Evolutionary conservation across 2,329 filamentous ascomycete species (phyloP), one percentile per base, ranked within the genome.

Genomic region (Escovopsis weberi): DNA sequence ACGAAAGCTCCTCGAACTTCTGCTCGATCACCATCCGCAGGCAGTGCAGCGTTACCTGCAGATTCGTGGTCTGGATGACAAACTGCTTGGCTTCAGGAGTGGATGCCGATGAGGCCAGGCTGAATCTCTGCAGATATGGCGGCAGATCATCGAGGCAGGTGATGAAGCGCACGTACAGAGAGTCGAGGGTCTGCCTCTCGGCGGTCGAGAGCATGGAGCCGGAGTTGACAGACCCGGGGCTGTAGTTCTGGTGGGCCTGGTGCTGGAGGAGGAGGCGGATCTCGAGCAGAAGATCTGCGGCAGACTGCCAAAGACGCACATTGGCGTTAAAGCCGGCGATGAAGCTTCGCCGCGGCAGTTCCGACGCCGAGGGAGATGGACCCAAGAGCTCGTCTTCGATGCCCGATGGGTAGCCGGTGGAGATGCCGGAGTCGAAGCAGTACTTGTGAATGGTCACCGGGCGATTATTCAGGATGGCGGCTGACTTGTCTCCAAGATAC

Each of bases 361-460:
- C 52, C 2, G 51, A 45, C 0, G 49, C 43, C 3, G 47, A 35
- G 6, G 48, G 45, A 1, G 48, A 55, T 3, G 46, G 46, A 11
- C 37, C 44, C 23, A 45, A 45, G 0, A 47, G 48, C n/a, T 53
- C 50, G 4, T 55, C 51, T 7, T 59, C 54, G 8, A 59, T 54
- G 4, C 57, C 59, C 2, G 53, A 53, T 1, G 59, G 59, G 37
- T 59, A 61, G 1, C 51, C 47, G 0, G 59, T 61, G 0, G 62
- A 65, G 18, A 67, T 64, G 6, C 59, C 61, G 0, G 55, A 51
- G 26, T 64, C 59, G 39, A 66, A 64, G 1, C 59, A 66, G 45
- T 59, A 65, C 37, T 64, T 61, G 48, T 67, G 63, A 10, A 68
- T 59, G 0, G 63, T 66, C 4, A 67, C 66, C 2, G 64, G 64